These are phyloP conservation scores for Guadua angustifolia DNA, from an alignment of 176 grass and related monocot genomes.

Conservation along the genomic window DNA sequence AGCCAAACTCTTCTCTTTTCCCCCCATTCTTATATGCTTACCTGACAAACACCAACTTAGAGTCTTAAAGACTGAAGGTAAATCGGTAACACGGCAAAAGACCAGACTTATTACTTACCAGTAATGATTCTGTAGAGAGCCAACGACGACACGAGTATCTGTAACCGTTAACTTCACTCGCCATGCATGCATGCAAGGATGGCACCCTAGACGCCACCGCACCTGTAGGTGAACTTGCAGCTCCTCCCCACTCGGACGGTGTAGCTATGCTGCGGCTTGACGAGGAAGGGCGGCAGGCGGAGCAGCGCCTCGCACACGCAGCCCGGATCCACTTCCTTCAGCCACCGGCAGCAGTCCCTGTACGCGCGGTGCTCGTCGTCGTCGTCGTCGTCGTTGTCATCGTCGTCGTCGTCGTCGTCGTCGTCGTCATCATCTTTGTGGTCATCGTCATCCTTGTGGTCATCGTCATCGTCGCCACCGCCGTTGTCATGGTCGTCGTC, in stretches of 20 bases:
- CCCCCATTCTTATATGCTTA: not conserved
- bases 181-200: not conserved
- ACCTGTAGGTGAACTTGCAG: constrained; percentile 67
- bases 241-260: constrained; percentile 50
- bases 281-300: constrained; percentile 67
- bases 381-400: constrained; percentile 24
- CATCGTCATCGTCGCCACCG: not conserved
- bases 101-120: constrained; percentile 13
- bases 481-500: not conserved
- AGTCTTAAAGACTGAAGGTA: not conserved
- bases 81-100: constrained; percentile 23
- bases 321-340: constrained; percentile 71
- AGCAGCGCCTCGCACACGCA: constrained; percentile 76
- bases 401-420: fast-evolving
- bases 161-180: not conserved
- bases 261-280: constrained; percentile 82
- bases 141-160: not conserved
- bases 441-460: not conserved
- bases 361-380: constrained; percentile 55
- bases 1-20: not conserved
- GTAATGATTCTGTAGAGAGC: not conserved
- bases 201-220: constrained; percentile 46
- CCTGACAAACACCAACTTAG: not conserved
- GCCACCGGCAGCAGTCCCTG: constrained; percentile 82
- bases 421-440: not conserved